Percentiles rank a stretch among this genome's conserved stretches.
Evolutionary conservation across 352 stramenopile genomes (phyloP).

Genomic region (Aphanomyces astaci): DNA sequence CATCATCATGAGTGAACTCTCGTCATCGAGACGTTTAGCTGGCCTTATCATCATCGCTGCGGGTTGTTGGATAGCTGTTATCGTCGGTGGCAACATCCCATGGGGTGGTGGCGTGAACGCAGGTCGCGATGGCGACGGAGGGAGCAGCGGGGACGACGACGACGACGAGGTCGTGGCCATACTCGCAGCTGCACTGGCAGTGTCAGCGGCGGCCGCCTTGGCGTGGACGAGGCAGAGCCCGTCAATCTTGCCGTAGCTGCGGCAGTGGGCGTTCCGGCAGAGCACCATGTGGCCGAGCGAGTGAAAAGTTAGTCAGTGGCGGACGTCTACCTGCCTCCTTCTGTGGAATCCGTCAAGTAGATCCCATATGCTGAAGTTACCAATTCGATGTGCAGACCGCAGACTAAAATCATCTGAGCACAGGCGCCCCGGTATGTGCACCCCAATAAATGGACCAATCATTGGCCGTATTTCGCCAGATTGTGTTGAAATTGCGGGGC

Average conservation of each 20-base stretch:
- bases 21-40: too few relatives aligned
- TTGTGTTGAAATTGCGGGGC: neutral
- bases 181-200: too few relatives aligned
- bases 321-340: neutral
- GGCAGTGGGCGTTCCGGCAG: slow-evolving; percentile 12
- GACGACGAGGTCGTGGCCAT: neutral
- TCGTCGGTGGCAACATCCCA: too few relatives aligned
- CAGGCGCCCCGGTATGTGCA: neutral
- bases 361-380: neutral
- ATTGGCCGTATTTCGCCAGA: neutral
- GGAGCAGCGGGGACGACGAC: neutral
- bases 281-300: neutral
- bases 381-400: slow-evolving; percentile 4
- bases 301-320: neutral
- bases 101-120: slow-evolving; percentile 6
- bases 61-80: too few relatives aligned
- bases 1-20: neutral
- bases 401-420: slow-evolving; percentile 4
- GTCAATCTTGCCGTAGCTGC: slow-evolving; percentile 20
- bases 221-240: slow-evolving; percentile 18
- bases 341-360: neutral
- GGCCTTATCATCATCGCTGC: too few relatives aligned
- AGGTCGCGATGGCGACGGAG: neutral
- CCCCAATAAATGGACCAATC: neutral
- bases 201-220: neutral